phyloP scores from a whole-genome alignment of 495 filamentous ascomycete genomes.

The Aspergillus carlsbadensis region DNA sequence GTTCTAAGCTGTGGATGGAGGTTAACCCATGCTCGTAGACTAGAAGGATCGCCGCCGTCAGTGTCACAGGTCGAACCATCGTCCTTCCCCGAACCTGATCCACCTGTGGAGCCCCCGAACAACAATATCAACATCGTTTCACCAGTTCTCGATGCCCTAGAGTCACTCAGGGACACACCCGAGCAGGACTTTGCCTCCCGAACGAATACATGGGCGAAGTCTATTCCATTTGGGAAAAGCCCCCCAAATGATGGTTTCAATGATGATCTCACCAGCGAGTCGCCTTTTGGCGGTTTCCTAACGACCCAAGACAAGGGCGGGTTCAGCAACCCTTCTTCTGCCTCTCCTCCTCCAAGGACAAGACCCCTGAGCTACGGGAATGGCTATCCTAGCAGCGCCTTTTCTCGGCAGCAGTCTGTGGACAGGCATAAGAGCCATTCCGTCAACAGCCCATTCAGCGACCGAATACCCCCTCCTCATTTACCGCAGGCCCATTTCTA shows the following conservation, averaged over 20 bases:
- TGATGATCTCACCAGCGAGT: constrained; percentile 42
- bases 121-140: constrained; percentile 34
- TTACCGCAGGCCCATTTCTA: constrained; percentile 76
- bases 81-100: constrained; percentile 34
- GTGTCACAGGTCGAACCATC: constrained; percentile 34
- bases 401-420: constrained; percentile 41
- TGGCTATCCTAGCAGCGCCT: constrained; percentile 35
- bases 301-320: constrained; percentile 42
- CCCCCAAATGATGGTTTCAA: constrained; percentile 46
- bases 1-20: neutral
- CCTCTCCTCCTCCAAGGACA: constrained; percentile 46
- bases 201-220: constrained; percentile 50
- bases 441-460: constrained; percentile 40
- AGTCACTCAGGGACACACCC: constrained; percentile 29
- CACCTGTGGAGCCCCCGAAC: constrained; percentile 24
- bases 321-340: constrained; percentile 50
- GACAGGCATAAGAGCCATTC: constrained; percentile 46
- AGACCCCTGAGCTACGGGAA: constrained; percentile 46
- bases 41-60: constrained; percentile 32
- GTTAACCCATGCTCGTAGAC: constrained; percentile 19
- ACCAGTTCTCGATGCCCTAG: constrained; percentile 44
- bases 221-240: constrained; percentile 50
- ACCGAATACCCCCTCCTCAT: constrained; percentile 73
- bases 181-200: constrained; percentile 37
- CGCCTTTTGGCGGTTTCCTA: constrained; percentile 39